phyloP scores from a whole-genome alignment of 164 flowering plant genomes.

The Warburgia ugandensis region DNA sequence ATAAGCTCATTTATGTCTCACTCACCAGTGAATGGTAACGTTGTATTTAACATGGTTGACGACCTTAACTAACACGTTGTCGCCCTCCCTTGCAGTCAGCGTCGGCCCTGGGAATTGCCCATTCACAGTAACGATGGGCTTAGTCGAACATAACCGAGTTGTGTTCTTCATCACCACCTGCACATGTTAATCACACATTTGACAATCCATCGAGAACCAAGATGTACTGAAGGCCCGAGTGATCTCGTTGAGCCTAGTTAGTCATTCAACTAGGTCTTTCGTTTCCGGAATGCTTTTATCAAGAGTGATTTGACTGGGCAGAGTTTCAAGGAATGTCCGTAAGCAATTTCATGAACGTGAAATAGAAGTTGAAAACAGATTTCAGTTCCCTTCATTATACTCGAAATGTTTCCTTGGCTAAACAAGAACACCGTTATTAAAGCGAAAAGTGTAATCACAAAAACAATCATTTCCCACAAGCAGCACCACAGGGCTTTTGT shows the following conservation, averaged over 20 bases:
- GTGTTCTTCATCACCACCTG: constrained; percentile 44
- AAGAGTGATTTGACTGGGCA: too few species aligned
- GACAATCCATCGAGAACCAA: not conserved
- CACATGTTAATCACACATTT: not conserved
- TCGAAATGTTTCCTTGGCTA: too few species aligned
- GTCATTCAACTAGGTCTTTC: not conserved
- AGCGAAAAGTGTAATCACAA: too few species aligned
- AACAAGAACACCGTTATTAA: too few species aligned
- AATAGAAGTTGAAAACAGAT: too few species aligned
- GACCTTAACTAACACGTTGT: constrained; percentile 39
- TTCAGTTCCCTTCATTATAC: too few species aligned
- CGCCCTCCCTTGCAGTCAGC: constrained; percentile 42
- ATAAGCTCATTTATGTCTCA: not conserved
- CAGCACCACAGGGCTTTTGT: too few species aligned
- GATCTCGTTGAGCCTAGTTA: not conserved
- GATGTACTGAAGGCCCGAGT: not conserved
- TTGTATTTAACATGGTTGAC: constrained; percentile 43
- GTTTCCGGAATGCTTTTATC: not conserved
- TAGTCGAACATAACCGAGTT: constrained; percentile 31
- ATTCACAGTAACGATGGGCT: constrained; percentile 47
- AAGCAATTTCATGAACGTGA: too few species aligned
- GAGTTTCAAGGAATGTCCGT: too few species aligned
- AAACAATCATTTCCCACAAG: too few species aligned
- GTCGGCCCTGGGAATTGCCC: constrained; percentile 50
- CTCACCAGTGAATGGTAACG: constrained; percentile 46